A percentile compares a stretch with the other conserved stretches of the same genome.
Evolutionary conservation across 2,329 filamentous ascomycete genomes (phyloP).

Genomic region (Xylaria arbuscula): DNA sequence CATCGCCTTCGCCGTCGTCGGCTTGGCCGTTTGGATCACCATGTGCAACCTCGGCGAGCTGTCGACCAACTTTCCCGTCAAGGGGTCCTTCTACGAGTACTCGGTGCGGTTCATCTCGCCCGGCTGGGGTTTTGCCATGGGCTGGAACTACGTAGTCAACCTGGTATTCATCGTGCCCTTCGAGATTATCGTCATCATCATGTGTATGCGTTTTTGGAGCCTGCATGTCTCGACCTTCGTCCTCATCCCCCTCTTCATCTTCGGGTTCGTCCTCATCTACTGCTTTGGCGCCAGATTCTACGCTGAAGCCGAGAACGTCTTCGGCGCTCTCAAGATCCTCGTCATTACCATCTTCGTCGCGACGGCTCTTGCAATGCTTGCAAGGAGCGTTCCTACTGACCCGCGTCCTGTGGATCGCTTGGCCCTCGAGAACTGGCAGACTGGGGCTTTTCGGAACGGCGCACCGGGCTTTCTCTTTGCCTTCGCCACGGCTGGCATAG

Average conservation of each 20-base stretch:
- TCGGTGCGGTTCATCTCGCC: constrained; percentile 53
- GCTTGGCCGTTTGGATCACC: constrained; percentile 49
- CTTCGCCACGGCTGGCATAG: constrained; percentile 58
- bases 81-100: constrained; percentile 55
- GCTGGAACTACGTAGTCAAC: constrained; percentile 55
- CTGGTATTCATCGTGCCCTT: constrained; percentile 54
- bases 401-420: constrained; percentile 55
- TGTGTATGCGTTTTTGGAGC: constrained; percentile 50
- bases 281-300: constrained; percentile 60
- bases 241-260: constrained; percentile 55
- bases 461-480: constrained; percentile 56
- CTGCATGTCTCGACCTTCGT: constrained; percentile 40
- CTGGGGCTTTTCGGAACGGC: constrained; percentile 58
- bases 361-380: constrained; percentile 63
- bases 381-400: constrained; percentile 60
- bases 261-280: constrained; percentile 55
- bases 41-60: constrained; percentile 47
- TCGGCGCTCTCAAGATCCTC: constrained; percentile 63
- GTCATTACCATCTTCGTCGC: constrained; percentile 68
- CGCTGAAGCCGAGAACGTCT: constrained; percentile 63
- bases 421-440: constrained; percentile 63
- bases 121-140: constrained; percentile 55
- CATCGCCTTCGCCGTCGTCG: constrained; percentile 50
- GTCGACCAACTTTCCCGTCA: constrained; percentile 49
- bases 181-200: constrained; percentile 52